Evolutionary conservation across 148 eudicot species (phyloP).

Genomic region (Linanthus parryae): DNA sequence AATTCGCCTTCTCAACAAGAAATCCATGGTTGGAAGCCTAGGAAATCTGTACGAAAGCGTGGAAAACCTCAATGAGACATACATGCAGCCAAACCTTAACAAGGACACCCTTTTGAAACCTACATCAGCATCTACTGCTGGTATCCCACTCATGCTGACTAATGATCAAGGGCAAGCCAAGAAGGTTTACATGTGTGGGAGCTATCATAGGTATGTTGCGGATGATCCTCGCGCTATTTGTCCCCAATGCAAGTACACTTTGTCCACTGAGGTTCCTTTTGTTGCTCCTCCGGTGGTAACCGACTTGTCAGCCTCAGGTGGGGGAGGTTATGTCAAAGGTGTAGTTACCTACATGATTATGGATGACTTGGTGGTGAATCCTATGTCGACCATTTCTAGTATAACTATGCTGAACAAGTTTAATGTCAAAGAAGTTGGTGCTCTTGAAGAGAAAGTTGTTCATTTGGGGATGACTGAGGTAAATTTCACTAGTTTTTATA

Average conservation of each 20-base stretch:
- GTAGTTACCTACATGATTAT: conserved; percentile 27
- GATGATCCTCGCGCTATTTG: not conserved
- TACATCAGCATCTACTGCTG: not conserved
- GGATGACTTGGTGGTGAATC: conserved; percentile 27
- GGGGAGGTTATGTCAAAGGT: conserved; percentile 13
- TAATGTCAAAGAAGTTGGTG: conserved; percentile 17
- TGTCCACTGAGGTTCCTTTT: not conserved
- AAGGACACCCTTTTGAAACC: conserved; percentile 2
- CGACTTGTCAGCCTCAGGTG: too few relatives aligned
- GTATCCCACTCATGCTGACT: not conserved
- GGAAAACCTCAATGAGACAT: conserved; percentile 5
- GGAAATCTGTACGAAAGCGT: conserved; percentile 9
- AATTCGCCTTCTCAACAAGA: not conserved
- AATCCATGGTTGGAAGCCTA: conserved; percentile 14
- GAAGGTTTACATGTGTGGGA: not conserved
- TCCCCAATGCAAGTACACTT: not conserved
- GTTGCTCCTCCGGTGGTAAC: not conserved
- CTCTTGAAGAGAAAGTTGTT: conserved; percentile 16
- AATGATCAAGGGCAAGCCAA: not conserved
- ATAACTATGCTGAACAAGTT: conserved; percentile 23
- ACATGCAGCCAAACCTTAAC: not conserved
- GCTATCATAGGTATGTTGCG: not conserved
- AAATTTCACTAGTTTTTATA: not conserved
- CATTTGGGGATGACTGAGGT: conserved; percentile 17
- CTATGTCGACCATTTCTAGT: conserved; percentile 27